These are phyloP conservation scores for Calonectria ilicicola DNA, from an alignment of 2,329 filamentous ascomycete species.

Conservation along the genomic window DNA sequence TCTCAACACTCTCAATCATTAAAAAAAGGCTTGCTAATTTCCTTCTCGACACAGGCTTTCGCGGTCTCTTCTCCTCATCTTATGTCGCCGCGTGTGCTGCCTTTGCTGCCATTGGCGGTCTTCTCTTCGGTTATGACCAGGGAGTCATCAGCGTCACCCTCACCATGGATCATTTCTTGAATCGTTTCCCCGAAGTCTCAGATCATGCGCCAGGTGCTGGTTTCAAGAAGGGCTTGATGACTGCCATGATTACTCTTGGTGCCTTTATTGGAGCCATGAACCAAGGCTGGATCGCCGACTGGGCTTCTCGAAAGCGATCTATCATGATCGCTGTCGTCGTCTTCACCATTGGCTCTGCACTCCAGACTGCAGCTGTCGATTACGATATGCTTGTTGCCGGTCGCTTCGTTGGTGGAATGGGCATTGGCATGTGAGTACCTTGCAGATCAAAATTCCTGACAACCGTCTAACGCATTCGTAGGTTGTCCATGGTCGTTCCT, in stretches of 20 bases:
- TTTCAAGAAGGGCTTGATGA: slow-evolving; percentile 56
- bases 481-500: slow-evolving; percentile 50
- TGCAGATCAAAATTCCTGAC: not conserved
- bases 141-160: slow-evolving; percentile 55
- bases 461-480: not conserved
- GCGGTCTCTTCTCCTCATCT: slow-evolving; percentile 45
- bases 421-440: slow-evolving; percentile 51
- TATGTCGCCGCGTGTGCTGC: slow-evolving; percentile 49
- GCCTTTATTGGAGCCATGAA: slow-evolving; percentile 61
- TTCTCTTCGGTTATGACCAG: slow-evolving; percentile 54
- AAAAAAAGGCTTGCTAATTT: not conserved
- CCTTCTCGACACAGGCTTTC: slow-evolving; percentile 36
- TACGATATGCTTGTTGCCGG: slow-evolving; percentile 56
- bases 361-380: slow-evolving; percentile 55
- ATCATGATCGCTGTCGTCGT: slow-evolving; percentile 49
- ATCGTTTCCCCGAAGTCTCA: slow-evolving; percentile 48
- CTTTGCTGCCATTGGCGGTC: slow-evolving; percentile 51
- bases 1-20: not conserved
- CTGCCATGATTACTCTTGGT: slow-evolving; percentile 59
- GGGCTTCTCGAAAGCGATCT: slow-evolving; percentile 46
- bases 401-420: slow-evolving; percentile 57
- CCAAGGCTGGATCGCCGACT: slow-evolving; percentile 52
- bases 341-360: slow-evolving; percentile 54
- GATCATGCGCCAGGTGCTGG: slow-evolving; percentile 52
- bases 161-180: slow-evolving; percentile 49